Conservation (phyloP, 129 eudicot genomes). For the Centrapalus pauciflorus region DNA sequence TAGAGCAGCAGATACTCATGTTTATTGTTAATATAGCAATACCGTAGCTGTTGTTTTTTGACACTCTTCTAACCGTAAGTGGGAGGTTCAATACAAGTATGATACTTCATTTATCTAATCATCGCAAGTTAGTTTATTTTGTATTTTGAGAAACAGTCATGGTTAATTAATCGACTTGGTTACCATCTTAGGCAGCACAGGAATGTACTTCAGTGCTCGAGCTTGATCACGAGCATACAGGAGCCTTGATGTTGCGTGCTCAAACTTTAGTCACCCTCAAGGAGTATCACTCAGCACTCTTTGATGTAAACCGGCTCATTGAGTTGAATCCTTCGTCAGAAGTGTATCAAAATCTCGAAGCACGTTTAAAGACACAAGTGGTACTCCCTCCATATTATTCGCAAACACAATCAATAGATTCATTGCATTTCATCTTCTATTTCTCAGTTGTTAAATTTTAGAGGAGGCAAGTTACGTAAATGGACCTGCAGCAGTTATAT, state of each 20-base stretch:
- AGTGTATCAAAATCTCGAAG: constrained; percentile 76
- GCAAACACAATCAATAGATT: not conserved
- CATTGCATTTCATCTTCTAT: no score
- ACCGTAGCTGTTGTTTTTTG: not conserved
- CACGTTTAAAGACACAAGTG: constrained; percentile 91
- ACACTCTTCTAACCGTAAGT: no score
- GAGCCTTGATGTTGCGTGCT: constrained; percentile 97
- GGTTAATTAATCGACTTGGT: constrained; percentile 10
- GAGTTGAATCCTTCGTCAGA: constrained; percentile 89
- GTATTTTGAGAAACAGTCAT: not conserved
- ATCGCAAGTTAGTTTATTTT: not conserved
- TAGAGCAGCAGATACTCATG: no score
- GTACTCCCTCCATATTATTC: constrained; percentile 36
- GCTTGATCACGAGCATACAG: constrained; percentile 90
- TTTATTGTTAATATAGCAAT: no score
- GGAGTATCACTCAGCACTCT: constrained; percentile 84
- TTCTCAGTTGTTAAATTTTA: no score
- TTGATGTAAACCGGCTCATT: constrained; percentile 87
- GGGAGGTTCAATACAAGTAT: not conserved
- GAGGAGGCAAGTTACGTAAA: no score
- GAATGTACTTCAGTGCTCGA: constrained; percentile 96
- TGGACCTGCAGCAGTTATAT: no score
- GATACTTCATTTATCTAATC: not conserved
- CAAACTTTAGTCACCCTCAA: constrained; percentile 91
- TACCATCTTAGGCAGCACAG: constrained; percentile 62